Base-by-base conservation (phyloP, 2,329 filamentous ascomycete species). In the Fusarium dimerum region DNA sequence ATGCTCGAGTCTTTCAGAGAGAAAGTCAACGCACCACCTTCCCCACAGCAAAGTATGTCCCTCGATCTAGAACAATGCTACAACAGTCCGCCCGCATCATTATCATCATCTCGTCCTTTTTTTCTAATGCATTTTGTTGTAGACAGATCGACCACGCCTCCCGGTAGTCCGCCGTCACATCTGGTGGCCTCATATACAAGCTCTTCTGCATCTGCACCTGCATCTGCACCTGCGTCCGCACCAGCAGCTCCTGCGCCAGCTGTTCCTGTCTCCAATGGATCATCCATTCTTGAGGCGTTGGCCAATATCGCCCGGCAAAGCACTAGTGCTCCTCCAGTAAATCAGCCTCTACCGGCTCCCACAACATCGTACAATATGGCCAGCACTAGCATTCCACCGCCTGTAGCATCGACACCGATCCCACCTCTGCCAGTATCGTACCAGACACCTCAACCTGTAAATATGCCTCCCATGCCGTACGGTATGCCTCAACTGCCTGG, bases 1-100 rank as follows among this genome's bases (percentile, higher is more conserved):
- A 87, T 96, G 84, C 83, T 99, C 64, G 79, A 80, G 57, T 84
- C 84, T 38, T 96, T 96, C 80, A 93, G 91, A 75, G 82, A 90
- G 68, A 92, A 90, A 73, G 72, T 96, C 65, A 87, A 80, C 58
- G 79, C 84, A 55, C 77, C 82, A 45, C 72, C 78, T 61, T 78
- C 81, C 68, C 72, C 78, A 61, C 32, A 36, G 13, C 78, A 82
- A 68, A 85, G 88, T 92, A 90, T 79, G 87, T 78, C 52, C 20
- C 7, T 48, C 45, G 51, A 51, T 56, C 45, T 42, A 36, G 45
- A 41, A 52, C 29, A 41, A 46, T 34, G 39, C 40, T 30, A 32
- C 12, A 18, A 32, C 12, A 18, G 47, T 29, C n/a, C 40, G 11
- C 43, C n/a, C n/a, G n/a, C n/a, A n/a, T n/a, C n/a, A n/a, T n/a